Percentiles rank a stretch among this genome's conserved stretches.
phyloP scores from a whole-genome alignment of 2,329 filamentous ascomycete species.

The Penicillium corylophilum region DNA sequence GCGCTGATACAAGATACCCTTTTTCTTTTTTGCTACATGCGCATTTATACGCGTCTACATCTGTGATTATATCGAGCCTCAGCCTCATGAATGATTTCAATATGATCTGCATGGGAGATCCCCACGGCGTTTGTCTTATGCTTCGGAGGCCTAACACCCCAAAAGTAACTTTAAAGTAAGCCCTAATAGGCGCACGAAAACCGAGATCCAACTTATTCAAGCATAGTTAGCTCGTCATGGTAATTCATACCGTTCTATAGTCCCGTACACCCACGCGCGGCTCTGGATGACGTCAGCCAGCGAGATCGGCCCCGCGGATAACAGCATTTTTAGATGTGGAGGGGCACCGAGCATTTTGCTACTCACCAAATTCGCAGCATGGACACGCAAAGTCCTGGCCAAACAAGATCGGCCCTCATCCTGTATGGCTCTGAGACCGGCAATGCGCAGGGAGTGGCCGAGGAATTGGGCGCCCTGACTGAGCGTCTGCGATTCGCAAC shows the following conservation, averaged over 20 bases:
- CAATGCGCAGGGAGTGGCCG: slow-evolving; percentile 86
- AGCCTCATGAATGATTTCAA: slow-evolving; percentile 2
- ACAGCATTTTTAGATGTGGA: slow-evolving; percentile 16
- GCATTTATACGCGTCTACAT: background rate
- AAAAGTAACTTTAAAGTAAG: background rate
- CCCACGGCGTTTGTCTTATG: background rate
- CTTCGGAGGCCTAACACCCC: background rate
- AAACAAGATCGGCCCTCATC: slow-evolving; percentile 61
- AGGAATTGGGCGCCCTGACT: slow-evolving; percentile 72
- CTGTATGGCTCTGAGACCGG: slow-evolving; percentile 95
- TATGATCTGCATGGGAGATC: slow-evolving; percentile 10
- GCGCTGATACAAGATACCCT: slow-evolving; percentile 30
- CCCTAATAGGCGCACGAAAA: background rate
- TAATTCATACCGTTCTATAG: background rate
- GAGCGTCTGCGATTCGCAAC: slow-evolving; percentile 78
- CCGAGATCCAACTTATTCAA: background rate
- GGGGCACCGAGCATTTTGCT: slow-evolving; percentile 10
- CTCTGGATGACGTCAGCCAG: slow-evolving; percentile 33
- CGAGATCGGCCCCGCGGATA: slow-evolving; percentile 20
- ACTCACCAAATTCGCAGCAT: slow-evolving; percentile 20
- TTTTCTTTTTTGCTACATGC: background rate
- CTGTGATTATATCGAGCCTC: slow-evolving; percentile 31
- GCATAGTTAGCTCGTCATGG: background rate
- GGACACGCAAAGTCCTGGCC: slow-evolving; percentile 17
- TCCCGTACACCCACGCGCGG: slow-evolving; percentile 5